These are phyloP conservation scores for Tanacetum coccineum DNA, from an alignment of 129 eudicot genomes.

Conservation along the genomic window DNA sequence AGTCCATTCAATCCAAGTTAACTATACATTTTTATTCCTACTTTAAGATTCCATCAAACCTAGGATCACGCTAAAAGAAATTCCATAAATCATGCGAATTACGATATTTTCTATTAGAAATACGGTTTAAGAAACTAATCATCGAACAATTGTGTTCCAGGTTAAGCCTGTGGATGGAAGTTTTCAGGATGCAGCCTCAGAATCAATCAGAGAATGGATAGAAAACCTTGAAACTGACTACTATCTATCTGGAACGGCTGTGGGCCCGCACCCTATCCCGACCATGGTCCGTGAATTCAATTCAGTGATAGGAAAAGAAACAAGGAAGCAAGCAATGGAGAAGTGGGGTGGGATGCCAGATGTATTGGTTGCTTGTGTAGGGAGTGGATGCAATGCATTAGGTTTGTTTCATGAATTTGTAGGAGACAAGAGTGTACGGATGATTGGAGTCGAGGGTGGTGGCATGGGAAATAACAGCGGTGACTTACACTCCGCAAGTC, in stretches of 20 bases:
- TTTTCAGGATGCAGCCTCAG: constrained; percentile 60
- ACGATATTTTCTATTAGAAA: too few relatives aligned
- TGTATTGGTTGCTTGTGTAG: constrained; percentile 71
- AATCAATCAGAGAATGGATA: constrained; percentile 55
- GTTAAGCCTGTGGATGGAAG: constrained; percentile 45
- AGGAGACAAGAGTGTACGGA: constrained; percentile 44
- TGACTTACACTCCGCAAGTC: constrained; percentile 53
- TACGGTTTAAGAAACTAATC: background rate
- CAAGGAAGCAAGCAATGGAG: constrained; percentile 67
- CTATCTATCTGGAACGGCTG: constrained; percentile 48
- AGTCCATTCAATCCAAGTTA: too few relatives aligned
- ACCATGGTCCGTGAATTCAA: constrained; percentile 72
- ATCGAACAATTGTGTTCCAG: constrained; percentile 18
- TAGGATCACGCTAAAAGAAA: too few relatives aligned
- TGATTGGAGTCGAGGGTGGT: constrained; percentile 70
- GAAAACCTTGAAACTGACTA: constrained; percentile 42
- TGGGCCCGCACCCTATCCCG: constrained; percentile 77
- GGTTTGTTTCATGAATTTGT: constrained; percentile 69
- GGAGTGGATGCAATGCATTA: constrained; percentile 68
- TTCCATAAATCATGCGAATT: too few relatives aligned
- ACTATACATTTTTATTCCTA: too few relatives aligned
- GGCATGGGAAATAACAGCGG: constrained; percentile 29
- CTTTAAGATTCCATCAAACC: too few relatives aligned
- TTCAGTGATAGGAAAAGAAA: constrained; percentile 69
- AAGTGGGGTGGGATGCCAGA: constrained; percentile 86